Evolutionary conservation across 331 rosid species (phyloP).

Genomic region (Spiraea crenata): DNA sequence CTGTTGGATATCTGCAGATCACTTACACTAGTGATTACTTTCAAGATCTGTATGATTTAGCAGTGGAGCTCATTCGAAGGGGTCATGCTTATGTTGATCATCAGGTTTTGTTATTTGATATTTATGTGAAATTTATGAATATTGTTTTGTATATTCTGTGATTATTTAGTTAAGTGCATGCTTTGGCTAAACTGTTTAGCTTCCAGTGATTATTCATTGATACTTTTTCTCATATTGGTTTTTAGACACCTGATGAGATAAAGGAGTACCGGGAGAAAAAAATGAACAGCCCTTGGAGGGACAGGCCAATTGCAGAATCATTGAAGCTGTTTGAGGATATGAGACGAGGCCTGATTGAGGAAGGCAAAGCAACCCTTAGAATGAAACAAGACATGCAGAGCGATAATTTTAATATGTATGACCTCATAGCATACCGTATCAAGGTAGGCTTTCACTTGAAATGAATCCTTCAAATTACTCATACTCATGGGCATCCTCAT

Average conservation of each 20-base stretch:
- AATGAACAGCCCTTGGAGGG: conserved; percentile 97
- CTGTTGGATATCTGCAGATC: conserved; percentile 45
- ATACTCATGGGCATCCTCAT: conserved; percentile 14
- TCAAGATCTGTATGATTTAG: conserved; percentile 86
- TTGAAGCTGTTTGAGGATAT: conserved; percentile 83
- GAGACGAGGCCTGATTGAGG: conserved; percentile 74
- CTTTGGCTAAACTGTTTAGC: background rate
- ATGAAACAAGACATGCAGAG: conserved; percentile 99
- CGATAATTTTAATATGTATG: conserved; percentile 92
- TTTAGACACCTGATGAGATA: conserved; percentile 83
- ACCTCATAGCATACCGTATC: conserved; percentile 94
- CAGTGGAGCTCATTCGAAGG: conserved; percentile 80
- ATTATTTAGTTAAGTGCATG: background rate
- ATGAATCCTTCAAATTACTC: conserved; percentile 1
- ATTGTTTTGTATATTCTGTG: background rate
- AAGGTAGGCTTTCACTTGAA: conserved; percentile 50
- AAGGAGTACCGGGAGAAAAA: conserved; percentile 92
- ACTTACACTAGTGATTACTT: conserved; percentile 94
- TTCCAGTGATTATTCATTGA: background rate
- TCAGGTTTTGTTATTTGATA: conserved; percentile 56
- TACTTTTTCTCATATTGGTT: conserved; percentile 32
- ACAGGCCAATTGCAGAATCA: conserved; percentile 81
- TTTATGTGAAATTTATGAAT: background rate
- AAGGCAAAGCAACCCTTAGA: conserved; percentile 94
- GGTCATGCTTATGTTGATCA: conserved; percentile 96